Conservation (phyloP, 331 rosid species). For the Dryas integrifolia region DNA sequence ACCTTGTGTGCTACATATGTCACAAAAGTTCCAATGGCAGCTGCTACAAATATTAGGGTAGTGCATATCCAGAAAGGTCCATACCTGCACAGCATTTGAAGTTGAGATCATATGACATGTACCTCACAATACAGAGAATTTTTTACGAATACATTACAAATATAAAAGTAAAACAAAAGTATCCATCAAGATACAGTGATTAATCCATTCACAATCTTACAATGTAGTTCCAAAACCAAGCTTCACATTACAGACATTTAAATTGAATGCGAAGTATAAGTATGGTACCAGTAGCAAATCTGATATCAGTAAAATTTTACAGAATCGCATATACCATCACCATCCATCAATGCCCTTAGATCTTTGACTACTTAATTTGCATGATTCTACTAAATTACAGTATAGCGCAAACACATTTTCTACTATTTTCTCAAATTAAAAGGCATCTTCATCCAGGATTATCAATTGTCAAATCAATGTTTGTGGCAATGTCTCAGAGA, state of each 20-base stretch:
- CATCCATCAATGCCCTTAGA: not conserved
- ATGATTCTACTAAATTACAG: not conserved
- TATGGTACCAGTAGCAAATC: too few relatives aligned
- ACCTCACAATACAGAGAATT: not conserved
- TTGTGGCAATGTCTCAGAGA: not conserved
- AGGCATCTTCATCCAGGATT: not conserved
- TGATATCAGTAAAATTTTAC: too few relatives aligned
- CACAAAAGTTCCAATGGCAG: constrained; percentile 88
- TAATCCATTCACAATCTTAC: not conserved
- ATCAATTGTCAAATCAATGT: not conserved
- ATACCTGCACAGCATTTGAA: constrained; percentile 52
- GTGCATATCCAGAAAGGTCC: constrained; percentile 99
- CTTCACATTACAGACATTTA: too few relatives aligned
- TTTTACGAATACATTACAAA: not conserved
- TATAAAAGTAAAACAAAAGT: not conserved
- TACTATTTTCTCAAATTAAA: not conserved
- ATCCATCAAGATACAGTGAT: not conserved
- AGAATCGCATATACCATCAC: not conserved
- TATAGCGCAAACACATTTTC: not conserved
- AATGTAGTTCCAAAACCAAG: not conserved
- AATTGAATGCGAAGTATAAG: too few relatives aligned
- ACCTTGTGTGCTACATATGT: constrained; percentile 86
- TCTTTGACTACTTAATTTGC: not conserved
- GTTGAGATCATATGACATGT: constrained; percentile 3
- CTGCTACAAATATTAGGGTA: constrained; percentile 88